A percentile compares a stretch with the other conserved stretches of the same genome.
phyloP scores from a whole-genome alignment of 2,329 filamentous ascomycete genomes.

The Aspergillus sergii region DNA sequence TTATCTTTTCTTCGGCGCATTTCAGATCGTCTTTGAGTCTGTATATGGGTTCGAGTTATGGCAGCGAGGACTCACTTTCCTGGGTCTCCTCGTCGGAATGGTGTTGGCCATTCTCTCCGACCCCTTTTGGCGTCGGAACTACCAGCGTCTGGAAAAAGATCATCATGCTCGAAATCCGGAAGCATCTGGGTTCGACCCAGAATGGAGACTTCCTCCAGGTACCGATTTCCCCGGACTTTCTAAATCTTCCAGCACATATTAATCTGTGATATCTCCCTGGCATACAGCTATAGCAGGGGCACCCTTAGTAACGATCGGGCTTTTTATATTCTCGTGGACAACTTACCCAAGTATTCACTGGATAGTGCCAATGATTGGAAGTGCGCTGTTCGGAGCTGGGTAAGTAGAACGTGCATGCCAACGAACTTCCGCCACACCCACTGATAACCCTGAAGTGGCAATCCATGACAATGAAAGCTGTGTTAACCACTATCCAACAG shows the following conservation, averaged over 20 bases:
- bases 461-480: neutral
- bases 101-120: constrained; percentile 47
- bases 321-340: constrained; percentile 91
- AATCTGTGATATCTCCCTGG: neutral
- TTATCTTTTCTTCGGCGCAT: constrained; percentile 90
- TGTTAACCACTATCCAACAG: constrained; percentile 43
- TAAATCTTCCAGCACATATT: neutral
- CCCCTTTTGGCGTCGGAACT: constrained; percentile 51
- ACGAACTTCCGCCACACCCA: constrained; percentile 10
- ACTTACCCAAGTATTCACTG: constrained; percentile 72
- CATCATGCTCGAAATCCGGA: constrained; percentile 36
- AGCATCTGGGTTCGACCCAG: constrained; percentile 68
- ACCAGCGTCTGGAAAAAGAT: constrained; percentile 44
- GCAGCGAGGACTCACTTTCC: constrained; percentile 75
- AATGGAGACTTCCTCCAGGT: constrained; percentile 77
- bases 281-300: constrained; percentile 66
- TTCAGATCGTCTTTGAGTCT: constrained; percentile 74
- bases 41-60: constrained; percentile 77
- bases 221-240: neutral
- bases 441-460: neutral
- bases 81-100: constrained; percentile 57
- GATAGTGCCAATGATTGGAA: constrained; percentile 75
- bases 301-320: constrained; percentile 73
- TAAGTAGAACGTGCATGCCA: constrained; percentile 47
- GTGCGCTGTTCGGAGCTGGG: constrained; percentile 70